phyloP scores from a whole-genome alignment of 2,329 filamentous ascomycete species.

The Cladosporium phlei region DNA sequence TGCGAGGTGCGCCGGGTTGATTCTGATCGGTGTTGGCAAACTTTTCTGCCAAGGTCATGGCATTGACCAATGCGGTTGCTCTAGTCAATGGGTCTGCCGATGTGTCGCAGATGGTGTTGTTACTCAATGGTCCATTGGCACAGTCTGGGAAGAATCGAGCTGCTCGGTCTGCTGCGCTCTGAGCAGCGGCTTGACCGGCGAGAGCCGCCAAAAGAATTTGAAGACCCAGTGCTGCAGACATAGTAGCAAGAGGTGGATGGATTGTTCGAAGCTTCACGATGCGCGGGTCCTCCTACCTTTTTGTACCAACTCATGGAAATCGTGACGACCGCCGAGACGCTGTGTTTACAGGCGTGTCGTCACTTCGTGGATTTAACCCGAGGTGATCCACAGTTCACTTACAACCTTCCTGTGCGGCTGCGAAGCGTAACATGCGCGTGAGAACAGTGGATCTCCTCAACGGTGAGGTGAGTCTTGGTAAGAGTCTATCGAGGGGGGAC shows the following conservation, averaged over 20 bases:
- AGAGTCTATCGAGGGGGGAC: neutral
- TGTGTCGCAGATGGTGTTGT: conserved; percentile 48
- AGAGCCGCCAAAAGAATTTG: conserved; percentile 10
- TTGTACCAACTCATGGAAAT: neutral
- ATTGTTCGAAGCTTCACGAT: neutral
- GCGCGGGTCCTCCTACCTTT: conserved; percentile 4
- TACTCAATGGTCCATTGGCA: conserved; percentile 45
- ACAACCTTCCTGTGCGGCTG: neutral
- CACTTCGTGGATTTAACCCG: conserved; percentile 8
- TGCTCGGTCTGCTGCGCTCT: conserved; percentile 3
- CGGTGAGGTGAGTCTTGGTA: neutral
- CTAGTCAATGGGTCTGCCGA: conserved; percentile 20
- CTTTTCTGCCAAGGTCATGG: conserved; percentile 51
- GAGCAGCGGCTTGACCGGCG: conserved; percentile 6
- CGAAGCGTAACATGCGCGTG: conserved; percentile 10
- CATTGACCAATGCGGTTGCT: conserved; percentile 46
- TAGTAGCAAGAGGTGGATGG: neutral
- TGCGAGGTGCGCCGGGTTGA: conserved; percentile 48
- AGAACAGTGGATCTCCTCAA: conserved; percentile 2
- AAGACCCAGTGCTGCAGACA: conserved; percentile 12
- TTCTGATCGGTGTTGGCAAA: conserved; percentile 49
- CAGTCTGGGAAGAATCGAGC: conserved; percentile 45
- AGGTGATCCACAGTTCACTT: conserved; percentile 2
- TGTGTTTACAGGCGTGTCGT: conserved; percentile 2
- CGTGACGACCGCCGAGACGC: neutral